These are phyloP conservation scores for Globisporangium nagaii DNA, from an alignment of 352 stramenopile species.

Conservation along the genomic window DNA sequence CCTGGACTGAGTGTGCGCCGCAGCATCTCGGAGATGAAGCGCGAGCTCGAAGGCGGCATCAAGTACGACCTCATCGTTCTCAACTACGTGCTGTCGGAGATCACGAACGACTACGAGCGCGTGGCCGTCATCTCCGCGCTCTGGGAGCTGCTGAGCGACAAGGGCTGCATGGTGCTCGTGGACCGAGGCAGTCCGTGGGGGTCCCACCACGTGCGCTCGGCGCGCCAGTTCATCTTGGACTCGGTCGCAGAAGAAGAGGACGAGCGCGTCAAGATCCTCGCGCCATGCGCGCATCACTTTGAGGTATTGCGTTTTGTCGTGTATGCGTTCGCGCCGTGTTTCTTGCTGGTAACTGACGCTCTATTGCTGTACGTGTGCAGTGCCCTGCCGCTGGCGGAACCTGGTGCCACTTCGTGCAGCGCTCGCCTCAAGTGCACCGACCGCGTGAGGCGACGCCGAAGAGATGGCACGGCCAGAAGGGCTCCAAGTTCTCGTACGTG, in stretches of 20 bases:
- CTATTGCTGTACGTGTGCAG: conserved; percentile 13
- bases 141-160: conserved; percentile 76
- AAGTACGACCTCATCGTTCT: conserved; percentile 76
- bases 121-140: conserved; percentile 70
- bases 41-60: conserved; percentile 58
- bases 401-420: conserved; percentile 87
- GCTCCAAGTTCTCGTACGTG: conserved; percentile 85
- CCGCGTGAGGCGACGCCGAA: conserved; percentile 69
- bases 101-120: conserved; percentile 80
- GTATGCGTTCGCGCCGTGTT: no score
- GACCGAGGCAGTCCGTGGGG: conserved; percentile 80
- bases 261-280: conserved; percentile 43
- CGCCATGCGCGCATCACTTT: conserved; percentile 67
- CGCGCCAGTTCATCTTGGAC: conserved; percentile 82
- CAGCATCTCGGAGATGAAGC: conserved; percentile 67
- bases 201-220: conserved; percentile 77
- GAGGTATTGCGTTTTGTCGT: conserved; percentile 29
- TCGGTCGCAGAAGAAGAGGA: conserved; percentile 37
- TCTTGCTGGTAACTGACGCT: conserved; percentile 1
- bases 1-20: conserved; percentile 67
- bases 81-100: conserved; percentile 77
- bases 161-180: conserved; percentile 66
- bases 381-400: conserved; percentile 64
- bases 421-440: conserved; percentile 62
- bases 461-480: conserved; percentile 80